Evolutionary conservation across 108 stramenopile species (phyloP).

Genomic region (Cyclostephanos tholiformis): DNA sequence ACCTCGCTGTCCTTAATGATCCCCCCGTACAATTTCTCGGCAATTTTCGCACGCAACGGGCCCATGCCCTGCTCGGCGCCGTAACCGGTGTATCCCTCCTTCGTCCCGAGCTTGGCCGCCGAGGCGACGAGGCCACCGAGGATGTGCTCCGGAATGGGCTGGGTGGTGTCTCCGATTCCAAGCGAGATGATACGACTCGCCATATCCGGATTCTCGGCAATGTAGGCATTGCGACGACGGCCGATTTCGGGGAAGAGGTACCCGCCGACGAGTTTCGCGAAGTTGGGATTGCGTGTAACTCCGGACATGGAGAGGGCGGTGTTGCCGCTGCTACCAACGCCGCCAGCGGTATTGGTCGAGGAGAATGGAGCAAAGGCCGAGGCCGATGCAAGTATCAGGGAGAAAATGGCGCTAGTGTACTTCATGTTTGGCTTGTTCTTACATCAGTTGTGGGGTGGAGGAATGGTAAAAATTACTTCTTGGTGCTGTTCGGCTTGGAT

Average conservation of each 20-base stretch:
- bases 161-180: conserved; percentile 98
- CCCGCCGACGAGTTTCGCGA: conserved; percentile 88
- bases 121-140: conserved; percentile 86
- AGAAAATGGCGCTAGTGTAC: conserved; percentile 36
- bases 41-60: conserved; percentile 89
- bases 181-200: conserved; percentile 89
- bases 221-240: conserved; percentile 90
- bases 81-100: conserved; percentile 94
- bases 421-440: conserved; percentile 35
- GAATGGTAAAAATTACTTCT: neutral
- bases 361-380: conserved; percentile 46
- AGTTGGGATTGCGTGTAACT: conserved; percentile 88
- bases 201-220: conserved; percentile 92
- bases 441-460: neutral
- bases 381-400: conserved; percentile 42
- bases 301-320: conserved; percentile 52
- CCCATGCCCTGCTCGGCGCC: conserved; percentile 94
- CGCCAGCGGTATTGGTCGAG: conserved; percentile 10
- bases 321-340: neutral
- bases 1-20: conserved; percentile 92
- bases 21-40: conserved; percentile 85
- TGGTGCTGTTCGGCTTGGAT: neutral
- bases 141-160: conserved; percentile 94
- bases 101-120: conserved; percentile 86
- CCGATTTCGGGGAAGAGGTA: conserved; percentile 98